Evolutionary conservation across 2,329 filamentous ascomycete species (phyloP).

Genomic region (Colletotrichum graminicola): DNA sequence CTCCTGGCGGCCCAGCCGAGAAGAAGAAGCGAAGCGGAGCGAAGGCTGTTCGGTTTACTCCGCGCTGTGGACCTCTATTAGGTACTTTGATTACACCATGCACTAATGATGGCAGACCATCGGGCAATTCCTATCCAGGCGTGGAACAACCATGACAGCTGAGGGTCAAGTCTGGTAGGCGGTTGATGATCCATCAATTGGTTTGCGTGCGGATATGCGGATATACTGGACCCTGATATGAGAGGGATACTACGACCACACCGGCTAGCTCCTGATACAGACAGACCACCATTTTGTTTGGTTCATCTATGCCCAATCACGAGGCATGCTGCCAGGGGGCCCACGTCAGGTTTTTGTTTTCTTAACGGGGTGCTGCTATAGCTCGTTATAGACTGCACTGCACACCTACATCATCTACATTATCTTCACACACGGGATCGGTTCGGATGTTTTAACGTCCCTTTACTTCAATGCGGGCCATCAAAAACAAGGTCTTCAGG

Average conservation of each 20-base stretch:
- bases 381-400: constrained; percentile 1
- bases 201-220: neutral
- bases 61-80: constrained; percentile 13
- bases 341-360: constrained; percentile 26
- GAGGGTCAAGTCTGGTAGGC: constrained; percentile 1
- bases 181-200: constrained; percentile 4
- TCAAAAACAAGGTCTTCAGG: constrained; percentile 22
- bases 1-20: constrained; percentile 23
- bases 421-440: constrained; percentile 6
- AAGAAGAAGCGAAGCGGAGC: constrained; percentile 7
- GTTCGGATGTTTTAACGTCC: constrained; percentile 16
- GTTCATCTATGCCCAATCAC: constrained; percentile 25
- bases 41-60: constrained; percentile 10
- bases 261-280: constrained; percentile 31
- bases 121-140: neutral
- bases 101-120: neutral
- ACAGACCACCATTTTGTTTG: constrained; percentile 39
- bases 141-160: neutral
- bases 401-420: constrained; percentile 15
- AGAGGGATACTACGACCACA: constrained; percentile 12
- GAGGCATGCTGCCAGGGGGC: neutral
- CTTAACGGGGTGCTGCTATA: constrained; percentile 27
- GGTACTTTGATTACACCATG: constrained; percentile 21
- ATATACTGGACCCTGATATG: constrained; percentile 14
- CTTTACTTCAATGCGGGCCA: constrained; percentile 19